Evolutionary conservation across 2,329 filamentous ascomycete genomes (phyloP).

Genomic region (Penicillium freii): DNA sequence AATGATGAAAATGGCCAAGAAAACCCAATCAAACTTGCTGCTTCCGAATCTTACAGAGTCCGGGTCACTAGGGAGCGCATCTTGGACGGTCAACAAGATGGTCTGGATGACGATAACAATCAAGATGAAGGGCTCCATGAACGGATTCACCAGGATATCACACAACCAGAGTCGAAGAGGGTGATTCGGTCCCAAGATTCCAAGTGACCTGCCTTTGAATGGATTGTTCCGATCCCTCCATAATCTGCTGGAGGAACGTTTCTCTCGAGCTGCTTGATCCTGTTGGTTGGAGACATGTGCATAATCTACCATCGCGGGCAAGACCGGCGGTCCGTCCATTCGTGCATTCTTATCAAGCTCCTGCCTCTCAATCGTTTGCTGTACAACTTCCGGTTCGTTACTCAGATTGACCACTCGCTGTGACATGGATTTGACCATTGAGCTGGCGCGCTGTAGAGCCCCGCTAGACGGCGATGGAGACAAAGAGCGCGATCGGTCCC

Average conservation of each 20-base stretch:
- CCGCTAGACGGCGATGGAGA: conserved; percentile 61
- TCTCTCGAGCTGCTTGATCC: conserved; percentile 38
- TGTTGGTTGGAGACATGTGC: conserved; percentile 43
- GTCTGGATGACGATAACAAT: conserved; percentile 85
- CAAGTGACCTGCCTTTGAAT: conserved; percentile 79
- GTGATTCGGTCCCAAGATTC: conserved; percentile 78
- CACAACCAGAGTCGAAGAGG: conserved; percentile 71
- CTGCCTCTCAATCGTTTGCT: conserved; percentile 66
- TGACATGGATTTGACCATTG: conserved; percentile 82
- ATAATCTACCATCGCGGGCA: conserved; percentile 50
- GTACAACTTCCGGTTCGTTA: conserved; percentile 81
- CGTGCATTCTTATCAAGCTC: conserved; percentile 51
- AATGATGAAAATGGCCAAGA: conserved; percentile 79
- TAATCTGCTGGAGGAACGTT: conserved; percentile 40
- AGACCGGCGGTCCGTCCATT: conserved; percentile 52
- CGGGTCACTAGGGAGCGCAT: conserved; percentile 65
- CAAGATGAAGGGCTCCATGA: conserved; percentile 82
- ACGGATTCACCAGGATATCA: conserved; percentile 79
- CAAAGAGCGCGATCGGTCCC: conserved; percentile 52
- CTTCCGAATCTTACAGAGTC: conserved; percentile 65
- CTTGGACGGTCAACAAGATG: conserved; percentile 81
- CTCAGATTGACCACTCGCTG: conserved; percentile 97
- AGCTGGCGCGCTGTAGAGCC: conserved; percentile 67
- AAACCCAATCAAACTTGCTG: conserved; percentile 68
- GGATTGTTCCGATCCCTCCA: conserved; percentile 63